Base-by-base conservation (phyloP, 352 stramenopile species). In the Globisporangium irregulare region DNA sequence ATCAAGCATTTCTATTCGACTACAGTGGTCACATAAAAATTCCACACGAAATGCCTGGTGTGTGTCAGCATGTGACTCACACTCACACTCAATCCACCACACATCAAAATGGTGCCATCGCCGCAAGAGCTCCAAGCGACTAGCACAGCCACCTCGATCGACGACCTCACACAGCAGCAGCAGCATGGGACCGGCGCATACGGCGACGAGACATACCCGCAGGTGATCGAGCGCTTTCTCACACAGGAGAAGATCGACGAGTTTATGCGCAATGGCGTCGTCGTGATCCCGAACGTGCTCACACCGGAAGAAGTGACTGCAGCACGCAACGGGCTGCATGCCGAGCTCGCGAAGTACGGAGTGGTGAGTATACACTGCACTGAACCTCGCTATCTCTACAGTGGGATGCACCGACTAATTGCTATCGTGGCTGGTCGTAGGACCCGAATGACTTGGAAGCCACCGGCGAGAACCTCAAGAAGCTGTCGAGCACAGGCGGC, bases 401-500 rank as follows among this genome's bases (percentile, higher is more conserved):
- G 32, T 57, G 64, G 10, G 3, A 57, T 64, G 0, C 36, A 58
- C 12, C 8, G 72, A 8, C 57, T 55, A 15, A 62, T 32, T 27
- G 24, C 56, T 27, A n/a, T 36, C 8, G 54, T 67, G 1, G 43
- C 50, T 70, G 56, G 18, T 2, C 50, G 36, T 62, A 87, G 78
- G 80, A 94, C 55, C 82, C 86, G 55, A 55, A 85, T 15, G 79
- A 95, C 61, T 77, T 96, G 53, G 74, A 75, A 51, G 57, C 66
- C 50, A 97, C 86, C 0, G 85, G 82, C 12, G 63, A 84, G 18
- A 81, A 90, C 60, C 74, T 97, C 10, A 85, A 87, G 64, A 87
- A 89, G 55, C 71, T 97, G 9, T 97, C 91, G 54, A 96, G 87
- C 66, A 97, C 91, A 5, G 81, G 84, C n/a, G 91, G 91, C 43